Base-by-base conservation (phyloP, 352 stramenopile species). In the Phytopythium sindhum region DNA sequence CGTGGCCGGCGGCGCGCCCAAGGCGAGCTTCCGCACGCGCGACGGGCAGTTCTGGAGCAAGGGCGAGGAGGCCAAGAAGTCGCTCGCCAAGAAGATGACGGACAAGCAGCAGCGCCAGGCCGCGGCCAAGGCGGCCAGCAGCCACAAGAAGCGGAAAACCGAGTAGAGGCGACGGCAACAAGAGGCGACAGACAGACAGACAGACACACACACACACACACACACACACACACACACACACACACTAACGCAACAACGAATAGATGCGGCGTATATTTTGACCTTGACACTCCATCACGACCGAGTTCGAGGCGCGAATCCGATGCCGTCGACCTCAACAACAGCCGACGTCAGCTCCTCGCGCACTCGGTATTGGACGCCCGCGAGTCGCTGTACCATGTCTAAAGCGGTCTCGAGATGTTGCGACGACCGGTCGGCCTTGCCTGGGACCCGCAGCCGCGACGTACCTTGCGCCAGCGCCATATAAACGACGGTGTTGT, bases 41-140 rank as follows among this genome's bases (percentile, higher is more conserved):
- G 86, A 97, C 35, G 91, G 91, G 12, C 83, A 88, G 65, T 93
- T 93, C 65, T 97, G 88, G 86, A 89, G 67, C 67, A 96, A 97
- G 74, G 84, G 77, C n/a, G 84, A 95, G 50, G 87, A 93, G 59
- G 83, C 81, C 29, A 95, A 95, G 70, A 84, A 86, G 61, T 87
- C 80, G 54, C 69, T 95, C 26, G 86, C 79, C 52, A 91, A 89
- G 68, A 91, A 88, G 68, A 76, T 93, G 55, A 68, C 33, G 26
- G 78, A 86, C 47, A 91, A 86, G 45, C 70, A 82, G 60, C 81
- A 89, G 67, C 72, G 72, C 57, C 82, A 86, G 55, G 57, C 41
- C 29, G 64, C 26, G n/a, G 55, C 45, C 31, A 65, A 61, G 24
- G 28, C 54, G 23, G 63, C 29, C 2, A 55, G 44, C n/a, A 44